phyloP scores from a whole-genome alignment of 2,329 filamentous ascomycete genomes.

The Ophiostoma angusticollis region DNA sequence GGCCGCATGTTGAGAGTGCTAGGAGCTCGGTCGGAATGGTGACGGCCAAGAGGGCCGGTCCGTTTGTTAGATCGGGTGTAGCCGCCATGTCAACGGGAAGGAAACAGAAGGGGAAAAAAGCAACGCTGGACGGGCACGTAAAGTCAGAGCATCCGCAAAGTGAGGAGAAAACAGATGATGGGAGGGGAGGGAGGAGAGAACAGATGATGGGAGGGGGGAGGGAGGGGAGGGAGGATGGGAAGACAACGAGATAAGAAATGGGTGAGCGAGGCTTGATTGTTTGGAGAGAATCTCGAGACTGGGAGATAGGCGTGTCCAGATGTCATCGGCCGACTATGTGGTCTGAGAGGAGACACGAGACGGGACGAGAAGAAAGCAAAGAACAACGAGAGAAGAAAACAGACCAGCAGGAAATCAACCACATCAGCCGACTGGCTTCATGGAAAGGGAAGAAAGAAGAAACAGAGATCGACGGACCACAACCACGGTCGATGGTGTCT shows the following conservation, averaged over 20 bases:
- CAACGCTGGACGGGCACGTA: too few relatives aligned
- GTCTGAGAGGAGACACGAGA: neutral
- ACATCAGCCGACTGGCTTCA: slow-evolving; percentile 4
- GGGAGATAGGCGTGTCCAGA: too few relatives aligned
- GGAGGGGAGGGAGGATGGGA: neutral
- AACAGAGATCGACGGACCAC: too few relatives aligned
- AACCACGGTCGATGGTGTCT: too few relatives aligned
- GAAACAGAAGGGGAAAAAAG: too few relatives aligned
- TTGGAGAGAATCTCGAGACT: too few relatives aligned
- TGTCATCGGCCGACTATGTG: too few relatives aligned
- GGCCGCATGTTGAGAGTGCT: slow-evolving; percentile 22
- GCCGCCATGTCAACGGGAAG: slow-evolving; percentile 14
- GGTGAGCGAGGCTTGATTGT: too few relatives aligned
- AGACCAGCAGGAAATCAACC: too few relatives aligned
- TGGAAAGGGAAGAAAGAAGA: neutral
- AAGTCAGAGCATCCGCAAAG: too few relatives aligned
- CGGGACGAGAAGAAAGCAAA: neutral
- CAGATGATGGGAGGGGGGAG: neutral
- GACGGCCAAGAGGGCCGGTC: slow-evolving; percentile 25
- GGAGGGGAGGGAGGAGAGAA: neutral
- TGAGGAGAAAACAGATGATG: neutral
- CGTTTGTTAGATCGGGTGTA: slow-evolving; percentile 20
- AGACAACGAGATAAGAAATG: too few relatives aligned
- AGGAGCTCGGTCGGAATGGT: slow-evolving; percentile 22
- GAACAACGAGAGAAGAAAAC: neutral